Evolutionary conservation across 441 rosid genomes (phyloP).

Genomic region (Adansonia gregorii): DNA sequence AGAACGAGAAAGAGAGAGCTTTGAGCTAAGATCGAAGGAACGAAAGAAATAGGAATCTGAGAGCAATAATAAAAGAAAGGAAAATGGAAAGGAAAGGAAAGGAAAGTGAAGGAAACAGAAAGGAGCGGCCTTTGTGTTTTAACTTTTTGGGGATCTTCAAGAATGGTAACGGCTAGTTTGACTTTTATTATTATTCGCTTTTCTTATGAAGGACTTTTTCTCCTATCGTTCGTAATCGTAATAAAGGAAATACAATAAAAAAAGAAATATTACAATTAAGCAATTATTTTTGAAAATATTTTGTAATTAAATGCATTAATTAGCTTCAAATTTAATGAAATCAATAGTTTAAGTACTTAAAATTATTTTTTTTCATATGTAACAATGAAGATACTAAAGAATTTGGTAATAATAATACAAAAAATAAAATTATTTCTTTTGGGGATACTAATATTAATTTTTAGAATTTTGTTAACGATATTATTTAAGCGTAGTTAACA

Average conservation of each 20-base stretch:
- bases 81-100: background rate
- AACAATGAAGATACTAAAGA: too few species aligned
- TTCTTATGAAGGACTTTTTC: background rate
- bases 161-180: slow-evolving; percentile 59
- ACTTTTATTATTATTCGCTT: background rate
- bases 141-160: slow-evolving; percentile 6
- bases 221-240: background rate
- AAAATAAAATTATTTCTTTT: too few species aligned
- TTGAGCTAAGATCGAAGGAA: slow-evolving; percentile 8
- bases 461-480: too few species aligned
- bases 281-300: background rate
- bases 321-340: background rate
- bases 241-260: background rate
- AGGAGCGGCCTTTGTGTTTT: slow-evolving; percentile 17
- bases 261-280: background rate
- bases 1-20: slow-evolving; percentile 19
- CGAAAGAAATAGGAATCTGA: slow-evolving; percentile 21
- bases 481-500: too few species aligned
- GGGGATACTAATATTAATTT: too few species aligned
- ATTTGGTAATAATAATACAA: too few species aligned
- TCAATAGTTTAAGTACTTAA: too few species aligned
- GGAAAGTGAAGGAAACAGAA: background rate
- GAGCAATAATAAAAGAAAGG: background rate
- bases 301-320: background rate
- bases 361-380: too few species aligned